Percentiles rank a stretch among this genome's conserved stretches.
phyloP scores from a whole-genome alignment of 306 rosid genomes.

The Inga laurina region DNA sequence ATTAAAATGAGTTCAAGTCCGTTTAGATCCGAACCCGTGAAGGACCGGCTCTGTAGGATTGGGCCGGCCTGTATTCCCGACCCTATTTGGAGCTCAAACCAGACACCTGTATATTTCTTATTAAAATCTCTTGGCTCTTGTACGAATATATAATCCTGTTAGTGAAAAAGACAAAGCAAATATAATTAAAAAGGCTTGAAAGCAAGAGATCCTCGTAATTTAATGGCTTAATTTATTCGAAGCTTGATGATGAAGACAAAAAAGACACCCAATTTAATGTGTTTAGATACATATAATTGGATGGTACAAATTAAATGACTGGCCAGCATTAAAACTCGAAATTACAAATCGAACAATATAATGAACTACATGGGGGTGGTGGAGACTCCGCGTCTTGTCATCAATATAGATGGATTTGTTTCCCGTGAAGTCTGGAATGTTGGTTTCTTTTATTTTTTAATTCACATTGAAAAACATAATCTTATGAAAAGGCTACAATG shows the following conservation, averaged over 20 bases:
- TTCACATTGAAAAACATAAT: too few species aligned
- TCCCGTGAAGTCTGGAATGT: too few species aligned
- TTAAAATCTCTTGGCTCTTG: neutral
- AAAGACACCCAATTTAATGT: neutral
- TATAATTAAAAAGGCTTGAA: neutral
- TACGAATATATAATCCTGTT: neutral
- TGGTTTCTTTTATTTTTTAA: too few species aligned
- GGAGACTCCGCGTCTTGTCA: neutral
- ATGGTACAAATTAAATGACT: neutral
- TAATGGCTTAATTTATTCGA: constrained; percentile 13
- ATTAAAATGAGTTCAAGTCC: too few species aligned
- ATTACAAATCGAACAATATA: neutral
- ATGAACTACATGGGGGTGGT: neutral
- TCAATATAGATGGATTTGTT: neutral
- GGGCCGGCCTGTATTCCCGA: too few species aligned
- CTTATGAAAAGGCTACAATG: too few species aligned
- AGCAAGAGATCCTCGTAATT: neutral
- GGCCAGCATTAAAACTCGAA: neutral
- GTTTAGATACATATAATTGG: neutral
- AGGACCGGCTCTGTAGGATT: too few species aligned
- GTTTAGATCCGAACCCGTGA: too few species aligned
- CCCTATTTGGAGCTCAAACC: neutral
- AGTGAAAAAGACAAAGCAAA: neutral
- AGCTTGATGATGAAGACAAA: neutral
- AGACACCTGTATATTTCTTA: neutral